Evolutionary conservation across 2,329 filamentous ascomycete genomes (phyloP).

Genomic region (Thermothelomyces thermophilus): DNA sequence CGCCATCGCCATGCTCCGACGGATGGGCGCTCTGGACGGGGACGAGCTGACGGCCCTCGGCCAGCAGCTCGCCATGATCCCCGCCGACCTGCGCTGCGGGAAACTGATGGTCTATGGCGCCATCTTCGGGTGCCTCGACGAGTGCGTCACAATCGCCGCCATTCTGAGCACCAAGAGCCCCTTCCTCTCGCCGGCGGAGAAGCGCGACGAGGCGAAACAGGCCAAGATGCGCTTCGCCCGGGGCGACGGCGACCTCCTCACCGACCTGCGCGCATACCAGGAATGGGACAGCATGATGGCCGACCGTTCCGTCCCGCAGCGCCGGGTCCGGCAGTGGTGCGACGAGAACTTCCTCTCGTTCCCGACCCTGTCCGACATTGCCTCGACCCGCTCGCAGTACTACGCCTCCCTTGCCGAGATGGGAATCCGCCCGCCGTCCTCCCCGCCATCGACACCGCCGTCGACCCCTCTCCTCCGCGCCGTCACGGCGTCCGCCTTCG

Average conservation of each 20-base stretch:
- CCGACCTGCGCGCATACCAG: constrained; percentile 77
- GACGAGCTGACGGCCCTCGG: constrained; percentile 85
- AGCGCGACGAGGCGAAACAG: constrained; percentile 72
- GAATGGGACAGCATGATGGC: constrained; percentile 66
- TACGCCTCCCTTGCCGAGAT: constrained; percentile 79
- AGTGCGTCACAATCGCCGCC: constrained; percentile 80
- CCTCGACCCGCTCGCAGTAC: constrained; percentile 79
- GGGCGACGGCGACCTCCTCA: constrained; percentile 80
- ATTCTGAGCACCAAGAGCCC: constrained; percentile 86
- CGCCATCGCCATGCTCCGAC: constrained; percentile 67
- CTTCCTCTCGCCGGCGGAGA: constrained; percentile 77
- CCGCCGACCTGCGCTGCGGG: constrained; percentile 83
- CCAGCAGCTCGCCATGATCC: constrained; percentile 88
- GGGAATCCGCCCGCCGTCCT: constrained; percentile 49
- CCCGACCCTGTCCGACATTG: constrained; percentile 80
- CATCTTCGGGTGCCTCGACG: constrained; percentile 86
- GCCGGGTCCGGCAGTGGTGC: constrained; percentile 69
- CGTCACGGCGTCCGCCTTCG: constrained; percentile 65
- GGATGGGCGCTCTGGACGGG: constrained; percentile 85
- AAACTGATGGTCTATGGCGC: constrained; percentile 95
- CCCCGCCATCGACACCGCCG: background rate
- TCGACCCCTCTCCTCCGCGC: constrained; percentile 54
- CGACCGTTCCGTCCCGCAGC: constrained; percentile 47
- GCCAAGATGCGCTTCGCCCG: constrained; percentile 67
- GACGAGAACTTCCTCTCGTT: constrained; percentile 77